A percentile compares a stretch with the other conserved stretches of the same genome.
phyloP scores from a whole-genome alignment of 805 yeast genomes.

The Wickerhamiella cacticola region DNA sequence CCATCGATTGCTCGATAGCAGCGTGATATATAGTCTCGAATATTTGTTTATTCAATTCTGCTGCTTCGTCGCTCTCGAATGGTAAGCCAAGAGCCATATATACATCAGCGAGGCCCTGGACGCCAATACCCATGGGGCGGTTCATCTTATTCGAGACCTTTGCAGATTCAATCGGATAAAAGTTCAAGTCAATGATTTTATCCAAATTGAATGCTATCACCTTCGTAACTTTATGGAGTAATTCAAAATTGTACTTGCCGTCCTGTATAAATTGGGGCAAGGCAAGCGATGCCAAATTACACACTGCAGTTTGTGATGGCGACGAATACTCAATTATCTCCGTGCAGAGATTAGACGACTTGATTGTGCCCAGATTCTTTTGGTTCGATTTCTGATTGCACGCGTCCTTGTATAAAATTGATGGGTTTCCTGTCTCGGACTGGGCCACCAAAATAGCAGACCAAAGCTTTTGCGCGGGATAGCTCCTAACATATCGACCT shows the following conservation, averaged over 20 bases:
- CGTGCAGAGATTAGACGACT: slow-evolving; percentile 84
- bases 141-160: slow-evolving; percentile 56
- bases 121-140: slow-evolving; percentile 88
- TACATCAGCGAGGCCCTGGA: slow-evolving; percentile 86
- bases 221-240: slow-evolving; percentile 60
- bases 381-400: slow-evolving; percentile 80
- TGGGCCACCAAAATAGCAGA: slow-evolving; percentile 73
- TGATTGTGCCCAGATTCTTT: slow-evolving; percentile 76
- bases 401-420: slow-evolving; percentile 88
- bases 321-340: slow-evolving; percentile 84
- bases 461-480: slow-evolving; percentile 83
- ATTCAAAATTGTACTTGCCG: slow-evolving; percentile 49
- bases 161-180: slow-evolving; percentile 69
- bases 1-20: slow-evolving; percentile 71
- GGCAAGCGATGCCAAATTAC: slow-evolving; percentile 86
- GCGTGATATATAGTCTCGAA: slow-evolving; percentile 94
- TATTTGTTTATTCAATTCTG: slow-evolving; percentile 57
- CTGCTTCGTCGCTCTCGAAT: slow-evolving; percentile 69
- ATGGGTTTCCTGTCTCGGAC: slow-evolving; percentile 91
- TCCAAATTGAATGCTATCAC: slow-evolving; percentile 65
- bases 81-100: slow-evolving; percentile 64
- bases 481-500: slow-evolving; percentile 43
- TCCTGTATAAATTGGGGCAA: slow-evolving; percentile 60
- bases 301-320: slow-evolving; percentile 80
- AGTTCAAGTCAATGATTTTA: slow-evolving; percentile 66